Percentiles rank a stretch among this genome's conserved stretches.
Conservation (phyloP, 2,329 filamentous ascomycete species). For the Ceratocystis colombiana region DNA sequence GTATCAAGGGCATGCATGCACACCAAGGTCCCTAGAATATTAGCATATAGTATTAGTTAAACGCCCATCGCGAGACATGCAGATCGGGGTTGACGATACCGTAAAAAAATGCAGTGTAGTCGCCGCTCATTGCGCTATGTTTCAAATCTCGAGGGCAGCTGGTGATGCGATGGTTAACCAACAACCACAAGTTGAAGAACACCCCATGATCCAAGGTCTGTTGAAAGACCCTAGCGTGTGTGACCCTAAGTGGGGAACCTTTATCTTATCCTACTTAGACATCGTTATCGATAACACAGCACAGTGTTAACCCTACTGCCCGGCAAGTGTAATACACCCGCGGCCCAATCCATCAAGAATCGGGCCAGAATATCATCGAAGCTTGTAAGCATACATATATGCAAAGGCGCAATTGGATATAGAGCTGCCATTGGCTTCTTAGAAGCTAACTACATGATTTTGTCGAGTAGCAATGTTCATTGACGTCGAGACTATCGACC, state of each 20-base stretch:
- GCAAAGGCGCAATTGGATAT: neutral
- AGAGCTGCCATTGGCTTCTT: too few relatives aligned
- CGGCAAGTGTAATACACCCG: neutral
- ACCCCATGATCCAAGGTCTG: too few relatives aligned
- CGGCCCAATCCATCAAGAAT: neutral
- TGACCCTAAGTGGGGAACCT: neutral
- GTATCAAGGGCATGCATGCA: conserved; percentile 8
- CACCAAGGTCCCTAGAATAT: conserved; percentile 34
- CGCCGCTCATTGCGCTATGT: conserved; percentile 18
- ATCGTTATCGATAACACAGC: neutral
- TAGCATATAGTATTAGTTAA: conserved; percentile 3
- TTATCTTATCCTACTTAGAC: conserved; percentile 6
- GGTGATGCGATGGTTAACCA: neutral
- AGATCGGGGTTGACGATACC: conserved; percentile 33
- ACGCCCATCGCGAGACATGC: neutral
- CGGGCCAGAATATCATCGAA: too few relatives aligned
- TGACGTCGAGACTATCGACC: neutral
- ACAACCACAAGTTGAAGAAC: neutral
- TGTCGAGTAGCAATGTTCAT: neutral
- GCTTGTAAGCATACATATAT: neutral
- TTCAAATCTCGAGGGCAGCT: neutral
- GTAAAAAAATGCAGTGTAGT: conserved; percentile 30
- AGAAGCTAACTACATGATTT: too few relatives aligned
- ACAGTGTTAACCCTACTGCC: neutral
- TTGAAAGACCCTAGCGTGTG: neutral